Conservation (phyloP, 129 eudicot genomes). For the Silybum marianum region DNA sequence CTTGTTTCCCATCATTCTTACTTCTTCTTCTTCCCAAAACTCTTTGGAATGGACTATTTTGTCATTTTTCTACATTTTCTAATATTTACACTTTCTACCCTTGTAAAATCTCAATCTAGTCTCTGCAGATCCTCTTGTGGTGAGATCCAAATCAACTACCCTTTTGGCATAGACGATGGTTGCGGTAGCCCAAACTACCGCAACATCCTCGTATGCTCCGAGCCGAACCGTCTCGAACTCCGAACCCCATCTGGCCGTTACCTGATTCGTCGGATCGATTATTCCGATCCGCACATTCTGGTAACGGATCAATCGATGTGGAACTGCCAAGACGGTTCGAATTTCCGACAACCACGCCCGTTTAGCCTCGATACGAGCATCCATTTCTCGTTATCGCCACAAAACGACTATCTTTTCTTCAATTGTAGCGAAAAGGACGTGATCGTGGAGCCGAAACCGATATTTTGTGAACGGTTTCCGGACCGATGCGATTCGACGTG, state of each 20-base stretch:
- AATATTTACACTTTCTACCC: conserved; percentile 26
- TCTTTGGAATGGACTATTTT: conserved; percentile 19
- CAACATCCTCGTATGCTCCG: conserved; percentile 66
- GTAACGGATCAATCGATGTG: conserved; percentile 83
- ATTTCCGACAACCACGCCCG: conserved; percentile 63
- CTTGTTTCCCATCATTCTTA: conserved; percentile 4
- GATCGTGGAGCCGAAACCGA: conserved; percentile 74
- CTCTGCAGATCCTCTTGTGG: conserved; percentile 78
- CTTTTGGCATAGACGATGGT: conserved; percentile 95
- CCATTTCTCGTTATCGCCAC: conserved; percentile 62
- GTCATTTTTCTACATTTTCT: conserved; percentile 22
- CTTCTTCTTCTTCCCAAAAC: conserved; percentile 4
- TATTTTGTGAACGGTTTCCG: conserved; percentile 77
- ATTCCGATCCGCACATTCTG: conserved; percentile 80
- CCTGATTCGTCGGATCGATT: conserved; percentile 51
- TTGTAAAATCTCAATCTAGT: conserved; percentile 52
- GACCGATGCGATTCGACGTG: conserved; percentile 86
- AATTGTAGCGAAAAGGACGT: conserved; percentile 72
- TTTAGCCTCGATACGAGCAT: conserved; percentile 88
- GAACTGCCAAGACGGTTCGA: conserved; percentile 67
- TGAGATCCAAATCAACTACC: conserved; percentile 76
- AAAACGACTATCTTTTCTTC: conserved; percentile 89
- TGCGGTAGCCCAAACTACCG: conserved; percentile 93
- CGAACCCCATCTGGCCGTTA: conserved; percentile 88
- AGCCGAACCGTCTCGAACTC: conserved; percentile 53